These are phyloP conservation scores for Zygosaccharomyces kombuchaensis DNA, from an alignment of 805 yeast species.

Conservation along the genomic window DNA sequence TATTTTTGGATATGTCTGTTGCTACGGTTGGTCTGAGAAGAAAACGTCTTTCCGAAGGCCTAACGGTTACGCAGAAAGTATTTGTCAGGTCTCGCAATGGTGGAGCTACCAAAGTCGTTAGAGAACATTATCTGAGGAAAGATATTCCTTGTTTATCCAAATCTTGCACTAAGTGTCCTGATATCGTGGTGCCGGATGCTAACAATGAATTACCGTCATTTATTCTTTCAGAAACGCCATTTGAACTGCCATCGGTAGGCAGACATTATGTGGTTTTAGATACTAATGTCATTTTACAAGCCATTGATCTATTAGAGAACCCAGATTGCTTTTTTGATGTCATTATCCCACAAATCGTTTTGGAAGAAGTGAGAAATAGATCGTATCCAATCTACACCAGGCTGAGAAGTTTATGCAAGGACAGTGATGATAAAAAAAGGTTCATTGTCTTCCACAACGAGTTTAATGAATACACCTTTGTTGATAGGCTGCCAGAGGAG, in stretches of 20 bases:
- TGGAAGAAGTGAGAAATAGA: constrained; percentile 86
- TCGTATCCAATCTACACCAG: constrained; percentile 87
- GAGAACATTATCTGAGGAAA: constrained; percentile 88
- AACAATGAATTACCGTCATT: constrained; percentile 62
- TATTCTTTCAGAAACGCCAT: constrained; percentile 61
- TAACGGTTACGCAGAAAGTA: constrained; percentile 78
- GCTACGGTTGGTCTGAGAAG: constrained; percentile 25
- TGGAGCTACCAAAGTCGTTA: constrained; percentile 80
- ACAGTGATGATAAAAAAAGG: constrained; percentile 55
- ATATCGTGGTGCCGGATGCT: constrained; percentile 53
- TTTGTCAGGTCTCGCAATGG: constrained; percentile 90
- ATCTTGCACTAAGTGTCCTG: constrained; percentile 59
- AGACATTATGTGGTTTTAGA: constrained; percentile 83
- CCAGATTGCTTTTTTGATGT: constrained; percentile 77
- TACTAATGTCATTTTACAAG: constrained; percentile 81
- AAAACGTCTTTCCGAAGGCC: constrained; percentile 47
- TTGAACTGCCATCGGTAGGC: constrained; percentile 45
- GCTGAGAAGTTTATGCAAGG: constrained; percentile 67
- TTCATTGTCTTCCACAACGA: constrained; percentile 93
- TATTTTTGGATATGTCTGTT: constrained; percentile 12
- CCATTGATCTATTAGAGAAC: constrained; percentile 85
- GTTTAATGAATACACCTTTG: constrained; percentile 67
- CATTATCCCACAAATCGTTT: constrained; percentile 88
- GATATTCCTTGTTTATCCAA: constrained; percentile 90
- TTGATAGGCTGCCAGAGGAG: constrained; percentile 59